These are phyloP conservation scores for Leccinum laetum DNA, from an alignment of 1,284 basidiomycete genomes.

Conservation along the genomic window DNA sequence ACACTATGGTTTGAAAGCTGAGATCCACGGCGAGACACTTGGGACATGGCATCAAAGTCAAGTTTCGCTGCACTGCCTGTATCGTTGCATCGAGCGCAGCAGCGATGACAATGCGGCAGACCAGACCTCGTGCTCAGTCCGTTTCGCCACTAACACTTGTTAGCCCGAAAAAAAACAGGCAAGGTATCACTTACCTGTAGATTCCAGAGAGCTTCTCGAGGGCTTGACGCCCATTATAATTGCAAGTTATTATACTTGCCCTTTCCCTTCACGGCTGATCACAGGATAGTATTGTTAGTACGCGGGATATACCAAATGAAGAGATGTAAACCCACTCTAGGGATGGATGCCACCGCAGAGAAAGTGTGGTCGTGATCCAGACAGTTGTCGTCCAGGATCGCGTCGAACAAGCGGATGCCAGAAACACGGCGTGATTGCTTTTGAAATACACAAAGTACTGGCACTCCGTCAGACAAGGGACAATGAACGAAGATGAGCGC, in stretches of 20 bases:
- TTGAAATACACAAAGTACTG: slow-evolving; percentile 1
- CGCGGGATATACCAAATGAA: background rate
- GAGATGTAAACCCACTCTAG: slow-evolving; percentile 7
- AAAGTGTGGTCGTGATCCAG: slow-evolving; percentile 4
- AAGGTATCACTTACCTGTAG: background rate
- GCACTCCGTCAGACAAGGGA: slow-evolving; percentile 10
- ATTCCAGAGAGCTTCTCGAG: background rate
- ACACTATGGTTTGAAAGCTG: background rate
- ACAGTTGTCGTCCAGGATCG: background rate
- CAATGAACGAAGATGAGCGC: background rate
- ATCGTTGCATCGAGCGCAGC: no score
- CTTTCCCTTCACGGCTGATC: slow-evolving; percentile 1
- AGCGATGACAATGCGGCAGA: background rate
- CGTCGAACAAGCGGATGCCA: slow-evolving; percentile 11
- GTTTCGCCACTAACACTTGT: background rate
- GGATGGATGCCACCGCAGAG: background rate
- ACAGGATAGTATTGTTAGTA: slow-evolving; percentile 4
- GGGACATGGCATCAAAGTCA: slow-evolving; percentile 2
- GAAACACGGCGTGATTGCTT: slow-evolving; percentile 1
- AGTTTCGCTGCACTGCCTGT: background rate
- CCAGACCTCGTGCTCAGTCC: background rate
- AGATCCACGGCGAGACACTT: slow-evolving; percentile 6
- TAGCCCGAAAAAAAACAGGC: background rate
- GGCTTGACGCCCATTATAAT: background rate
- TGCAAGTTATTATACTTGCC: slow-evolving; percentile 3